Evolutionary conservation across 2,329 filamentous ascomycete genomes (phyloP).

Genomic region (Venturiaceae sp.): DNA sequence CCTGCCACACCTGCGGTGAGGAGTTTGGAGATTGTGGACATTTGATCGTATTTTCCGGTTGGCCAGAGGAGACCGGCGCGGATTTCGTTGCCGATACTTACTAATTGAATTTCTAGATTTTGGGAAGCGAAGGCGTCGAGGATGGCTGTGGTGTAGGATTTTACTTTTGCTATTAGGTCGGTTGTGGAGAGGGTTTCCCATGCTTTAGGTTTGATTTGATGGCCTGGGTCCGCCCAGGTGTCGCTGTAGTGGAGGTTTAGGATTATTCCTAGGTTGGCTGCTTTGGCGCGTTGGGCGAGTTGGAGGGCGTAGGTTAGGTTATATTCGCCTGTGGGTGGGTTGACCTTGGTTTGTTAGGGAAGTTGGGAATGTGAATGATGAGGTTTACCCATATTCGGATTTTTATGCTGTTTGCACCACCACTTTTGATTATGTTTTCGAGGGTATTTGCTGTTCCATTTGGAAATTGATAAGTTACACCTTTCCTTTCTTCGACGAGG

Average conservation of each 20-base stretch:
- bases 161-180: conserved; percentile 50
- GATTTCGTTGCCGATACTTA: conserved; percentile 69
- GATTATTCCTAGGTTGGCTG: conserved; percentile 50
- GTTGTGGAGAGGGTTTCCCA: conserved; percentile 52
- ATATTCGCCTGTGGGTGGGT: conserved; percentile 54
- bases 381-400: neutral
- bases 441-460: neutral
- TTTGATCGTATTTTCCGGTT: conserved; percentile 34
- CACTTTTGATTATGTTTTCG: conserved; percentile 1
- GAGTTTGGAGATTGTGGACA: conserved; percentile 50
- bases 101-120: conserved; percentile 47
- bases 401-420: conserved; percentile 6
- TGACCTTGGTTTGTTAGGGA: conserved; percentile 38
- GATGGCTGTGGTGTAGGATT: conserved; percentile 58
- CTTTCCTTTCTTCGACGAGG: neutral
- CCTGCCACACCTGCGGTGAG: conserved; percentile 55
- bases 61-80: conserved; percentile 58
- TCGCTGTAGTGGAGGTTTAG: conserved; percentile 59
- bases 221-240: conserved; percentile 59
- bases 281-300: conserved; percentile 55
- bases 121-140: conserved; percentile 49
- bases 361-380: neutral
- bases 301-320: conserved; percentile 60
- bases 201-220: conserved; percentile 51
- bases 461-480: neutral